Evolutionary conservation across 2,329 filamentous ascomycete genomes (phyloP), one percentile per base, ranked within the genome.

Genomic region (Hysterium pulicare): DNA sequence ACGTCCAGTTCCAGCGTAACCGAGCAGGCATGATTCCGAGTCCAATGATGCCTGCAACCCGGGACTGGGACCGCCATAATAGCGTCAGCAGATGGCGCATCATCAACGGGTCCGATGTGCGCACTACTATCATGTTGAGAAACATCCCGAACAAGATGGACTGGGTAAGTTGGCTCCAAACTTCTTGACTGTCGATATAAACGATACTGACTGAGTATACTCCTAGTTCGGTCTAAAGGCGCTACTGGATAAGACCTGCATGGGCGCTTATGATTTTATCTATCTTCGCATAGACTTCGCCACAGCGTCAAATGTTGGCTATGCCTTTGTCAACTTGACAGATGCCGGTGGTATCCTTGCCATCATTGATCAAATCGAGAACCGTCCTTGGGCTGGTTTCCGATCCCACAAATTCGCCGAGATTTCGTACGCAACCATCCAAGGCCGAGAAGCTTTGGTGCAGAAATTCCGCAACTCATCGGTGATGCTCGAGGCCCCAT

Each of bases 391-490:
- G 89, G 84, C 86, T 53, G 86, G 84, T 51, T 90, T 87, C 71
- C 85, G 85, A 58, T 88, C 84, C 28, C 82, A 88, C 68, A 96
- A 95, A 67, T 76, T 88, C 37, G 87, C 88, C 1, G 88, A 95
- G 64, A 82, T 97, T 33, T 95, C 90, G 0, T 98, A 97, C 66
- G 93, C 93, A n/a, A 95, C 90, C 10, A 91, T 95, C 46, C 93
- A 98, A 71, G 93, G 93, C 34, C 85, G 86, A 49, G 90, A 95
- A 59, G 91, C 88, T 50, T 76, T 97, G 0, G 81, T 96, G 5
- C 87, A 94, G 64, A 96, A 97, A 62, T 98, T 98, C 61, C 84
- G 93, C 26, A 98, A 98, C 71, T 95, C 89, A 30, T 91, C 89
- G 0, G 90, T 98, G 22, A 96, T 97, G 89, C 75, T 91, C 1